Percentiles rank a stretch among this genome's conserved stretches.
Conservation (phyloP, 78 protist species). For the Diacronema lutheri region DNA sequence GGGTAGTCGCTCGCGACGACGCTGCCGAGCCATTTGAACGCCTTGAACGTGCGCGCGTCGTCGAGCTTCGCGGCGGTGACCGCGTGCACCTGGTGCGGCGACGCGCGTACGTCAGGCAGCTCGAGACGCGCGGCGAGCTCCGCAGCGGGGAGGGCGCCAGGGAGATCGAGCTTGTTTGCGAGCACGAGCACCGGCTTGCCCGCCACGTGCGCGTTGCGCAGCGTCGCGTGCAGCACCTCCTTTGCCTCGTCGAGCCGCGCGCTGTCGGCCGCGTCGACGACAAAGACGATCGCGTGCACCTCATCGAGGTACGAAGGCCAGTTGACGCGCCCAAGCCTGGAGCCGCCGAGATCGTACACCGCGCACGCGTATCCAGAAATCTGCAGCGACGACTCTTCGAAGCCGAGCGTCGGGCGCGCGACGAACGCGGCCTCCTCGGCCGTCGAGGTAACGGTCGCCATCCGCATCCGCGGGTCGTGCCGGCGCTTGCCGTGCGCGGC, state of each 20-base stretch:
- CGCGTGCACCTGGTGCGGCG: not conserved
- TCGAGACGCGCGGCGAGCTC: not conserved
- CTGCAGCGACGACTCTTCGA: not conserved
- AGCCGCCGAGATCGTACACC: not conserved
- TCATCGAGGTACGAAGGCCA: constrained; percentile 40
- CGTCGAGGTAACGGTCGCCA: too few relatives aligned
- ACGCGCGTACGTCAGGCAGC: not conserved
- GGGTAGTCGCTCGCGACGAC: not conserved
- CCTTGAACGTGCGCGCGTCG: not conserved
- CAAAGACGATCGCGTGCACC: constrained; percentile 30
- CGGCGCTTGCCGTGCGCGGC: too few relatives aligned
- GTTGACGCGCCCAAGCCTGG: not conserved
- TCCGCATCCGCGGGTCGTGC: too few relatives aligned
- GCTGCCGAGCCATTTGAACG: not conserved
- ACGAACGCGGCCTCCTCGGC: too few relatives aligned
- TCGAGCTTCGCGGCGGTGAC: not conserved
- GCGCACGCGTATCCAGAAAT: too few relatives aligned
- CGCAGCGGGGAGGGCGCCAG: not conserved
- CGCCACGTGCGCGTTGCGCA: not conserved
- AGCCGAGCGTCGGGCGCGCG: not conserved
- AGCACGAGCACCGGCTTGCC: constrained; percentile 46
- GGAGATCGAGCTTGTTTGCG: constrained; percentile 41
- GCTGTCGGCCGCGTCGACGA: constrained; percentile 43
- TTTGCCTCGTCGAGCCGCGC: constrained; percentile 6
- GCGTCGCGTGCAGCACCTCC: not conserved